These are phyloP conservation scores for Saturnispora saitoi DNA, from an alignment of 805 yeast species.

Conservation along the genomic window DNA sequence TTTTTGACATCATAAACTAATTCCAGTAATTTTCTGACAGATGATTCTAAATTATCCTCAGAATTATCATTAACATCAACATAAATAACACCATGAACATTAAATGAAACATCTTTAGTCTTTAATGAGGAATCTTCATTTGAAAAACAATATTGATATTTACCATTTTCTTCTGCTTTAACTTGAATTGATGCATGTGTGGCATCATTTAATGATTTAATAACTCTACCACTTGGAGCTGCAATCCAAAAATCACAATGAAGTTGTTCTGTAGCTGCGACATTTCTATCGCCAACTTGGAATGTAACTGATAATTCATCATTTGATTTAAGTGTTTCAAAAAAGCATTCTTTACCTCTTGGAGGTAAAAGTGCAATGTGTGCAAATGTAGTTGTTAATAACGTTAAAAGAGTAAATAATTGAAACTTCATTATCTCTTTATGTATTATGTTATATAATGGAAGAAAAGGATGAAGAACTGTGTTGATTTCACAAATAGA, in stretches of 20 bases:
- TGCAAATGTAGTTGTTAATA: constrained; percentile 31
- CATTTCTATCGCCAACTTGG: constrained; percentile 90
- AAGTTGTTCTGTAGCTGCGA: constrained; percentile 57
- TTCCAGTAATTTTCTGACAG: constrained; percentile 66
- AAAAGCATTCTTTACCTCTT: constrained; percentile 80
- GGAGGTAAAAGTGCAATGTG: constrained; percentile 81
- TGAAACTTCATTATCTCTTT: not conserved
- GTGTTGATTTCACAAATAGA: too few relatives aligned
- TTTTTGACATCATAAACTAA: constrained; percentile 81
- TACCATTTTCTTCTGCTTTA: constrained; percentile 60
- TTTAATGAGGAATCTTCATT: constrained; percentile 67
- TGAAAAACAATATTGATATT: constrained; percentile 81
- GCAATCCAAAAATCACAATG: constrained; percentile 53
- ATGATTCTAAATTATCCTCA: constrained; percentile 72
- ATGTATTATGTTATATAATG: not conserved
- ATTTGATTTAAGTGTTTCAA: constrained; percentile 68
- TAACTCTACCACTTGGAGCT: constrained; percentile 38
- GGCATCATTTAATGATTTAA: constrained; percentile 42
- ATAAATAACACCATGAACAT: constrained; percentile 87
- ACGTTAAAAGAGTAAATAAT: constrained; percentile 6
- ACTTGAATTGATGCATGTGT: constrained; percentile 77
- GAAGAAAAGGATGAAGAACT: not conserved
- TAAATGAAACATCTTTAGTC: constrained; percentile 89
- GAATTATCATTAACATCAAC: constrained; percentile 63
- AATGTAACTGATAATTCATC: constrained; percentile 83